phyloP scores from a whole-genome alignment of 768 basidiomycete species.

The Coprinopsis marcescibilis region DNA sequence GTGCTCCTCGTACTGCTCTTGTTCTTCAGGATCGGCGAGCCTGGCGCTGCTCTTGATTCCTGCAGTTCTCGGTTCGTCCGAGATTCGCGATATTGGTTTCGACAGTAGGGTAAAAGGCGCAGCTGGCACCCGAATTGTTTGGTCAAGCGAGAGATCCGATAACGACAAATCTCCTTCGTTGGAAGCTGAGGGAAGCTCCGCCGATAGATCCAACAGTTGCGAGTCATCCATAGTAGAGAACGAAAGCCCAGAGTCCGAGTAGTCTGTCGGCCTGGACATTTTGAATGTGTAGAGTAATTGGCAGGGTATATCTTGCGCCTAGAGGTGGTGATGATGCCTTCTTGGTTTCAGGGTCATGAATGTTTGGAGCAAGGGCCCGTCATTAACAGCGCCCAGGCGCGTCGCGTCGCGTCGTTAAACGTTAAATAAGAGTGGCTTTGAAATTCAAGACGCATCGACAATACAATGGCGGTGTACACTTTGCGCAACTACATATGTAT shows the following conservation, averaged over 20 bases:
- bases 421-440: too few species aligned
- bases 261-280: too few species aligned
- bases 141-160: conserved; percentile 47
- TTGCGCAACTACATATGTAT: too few species aligned
- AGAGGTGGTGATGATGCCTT: background rate
- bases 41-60: conserved; percentile 7
- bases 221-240: conserved; percentile 14
- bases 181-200: conserved; percentile 9
- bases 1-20: background rate
- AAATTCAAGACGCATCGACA: too few species aligned
- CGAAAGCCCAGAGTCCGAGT: conserved; percentile 10
- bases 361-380: too few species aligned
- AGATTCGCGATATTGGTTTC: conserved; percentile 11
- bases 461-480: too few species aligned
- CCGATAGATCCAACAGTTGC: conserved; percentile 28
- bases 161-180: conserved; percentile 44
- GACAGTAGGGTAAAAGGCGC: conserved; percentile 26
- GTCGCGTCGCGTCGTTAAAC: too few species aligned
- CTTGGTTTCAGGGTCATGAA: too few species aligned
- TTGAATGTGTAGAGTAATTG: background rate
- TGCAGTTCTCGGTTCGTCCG: conserved; percentile 3
- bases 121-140: conserved; percentile 21
- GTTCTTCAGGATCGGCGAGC: background rate
- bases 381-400: too few species aligned
- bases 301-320: background rate